phyloP scores from a whole-genome alignment of 1,139 yeast species.

The Arxiozyma heterogenica region DNA sequence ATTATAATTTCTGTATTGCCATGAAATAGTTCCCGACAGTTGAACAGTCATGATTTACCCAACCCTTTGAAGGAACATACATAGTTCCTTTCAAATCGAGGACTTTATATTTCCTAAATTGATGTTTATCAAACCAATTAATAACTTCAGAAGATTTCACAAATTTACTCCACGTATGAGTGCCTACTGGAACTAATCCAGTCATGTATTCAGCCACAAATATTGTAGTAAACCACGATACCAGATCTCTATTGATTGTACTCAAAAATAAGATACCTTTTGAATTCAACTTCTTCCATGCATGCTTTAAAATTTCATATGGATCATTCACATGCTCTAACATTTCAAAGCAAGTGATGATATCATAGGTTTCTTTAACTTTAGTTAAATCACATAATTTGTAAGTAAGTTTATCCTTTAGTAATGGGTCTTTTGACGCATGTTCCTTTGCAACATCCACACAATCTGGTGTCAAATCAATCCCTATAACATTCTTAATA shows the following conservation, averaged over 20 bases:
- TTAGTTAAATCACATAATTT: slow-evolving; percentile 54
- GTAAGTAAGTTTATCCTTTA: slow-evolving; percentile 49
- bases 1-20: slow-evolving; percentile 45
- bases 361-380: slow-evolving; percentile 47
- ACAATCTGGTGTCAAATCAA: slow-evolving; percentile 79
- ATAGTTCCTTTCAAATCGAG: slow-evolving; percentile 68
- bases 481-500: slow-evolving; percentile 60
- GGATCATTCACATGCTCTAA: slow-evolving; percentile 91
- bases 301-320: slow-evolving; percentile 55
- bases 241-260: slow-evolving; percentile 80
- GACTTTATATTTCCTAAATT: slow-evolving; percentile 43
- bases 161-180: slow-evolving; percentile 81
- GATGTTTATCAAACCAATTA: slow-evolving; percentile 48
- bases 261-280: slow-evolving; percentile 61
- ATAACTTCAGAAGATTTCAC: slow-evolving; percentile 67
- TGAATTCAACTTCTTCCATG: slow-evolving; percentile 56
- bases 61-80: slow-evolving; percentile 75
- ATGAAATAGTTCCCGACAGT: slow-evolving; percentile 77
- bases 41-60: slow-evolving; percentile 59
- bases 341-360: slow-evolving; percentile 88
- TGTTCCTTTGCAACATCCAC: slow-evolving; percentile 72
- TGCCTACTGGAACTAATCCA: slow-evolving; percentile 79
- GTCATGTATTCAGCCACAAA: slow-evolving; percentile 79
- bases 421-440: slow-evolving; percentile 52
- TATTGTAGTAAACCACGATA: slow-evolving; percentile 92